These are phyloP conservation scores for Mycena metata DNA, from an alignment of 768 basidiomycete genomes.

Conservation along the genomic window DNA sequence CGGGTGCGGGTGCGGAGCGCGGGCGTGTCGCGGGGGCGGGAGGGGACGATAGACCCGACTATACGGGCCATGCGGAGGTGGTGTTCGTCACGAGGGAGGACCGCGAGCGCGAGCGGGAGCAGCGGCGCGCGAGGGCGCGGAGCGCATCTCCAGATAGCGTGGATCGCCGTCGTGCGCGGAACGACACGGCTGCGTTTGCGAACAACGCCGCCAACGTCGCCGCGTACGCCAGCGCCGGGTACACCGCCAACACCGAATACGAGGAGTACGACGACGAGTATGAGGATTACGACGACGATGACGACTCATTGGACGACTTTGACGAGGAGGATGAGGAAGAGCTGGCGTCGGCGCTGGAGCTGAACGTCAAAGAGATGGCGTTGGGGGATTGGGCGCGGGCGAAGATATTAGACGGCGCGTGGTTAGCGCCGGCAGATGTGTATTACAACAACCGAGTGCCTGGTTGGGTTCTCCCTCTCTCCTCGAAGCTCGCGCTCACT, in stretches of 20 bases:
- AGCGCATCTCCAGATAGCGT: slow-evolving; percentile 17
- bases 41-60: slow-evolving; percentile 17
- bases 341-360: slow-evolving; percentile 49
- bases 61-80: neutral
- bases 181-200: neutral
- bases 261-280: slow-evolving; percentile 19
- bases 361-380: slow-evolving; percentile 63
- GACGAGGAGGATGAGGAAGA: slow-evolving; percentile 55
- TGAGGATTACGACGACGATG: slow-evolving; percentile 57
- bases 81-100: slow-evolving; percentile 26
- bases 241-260: slow-evolving; percentile 18
- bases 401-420: slow-evolving; percentile 80
- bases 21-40: too few relatives aligned
- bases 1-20: too few relatives aligned
- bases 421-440: slow-evolving; percentile 81
- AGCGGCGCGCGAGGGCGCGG: slow-evolving; percentile 13
- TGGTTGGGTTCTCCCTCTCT: slow-evolving; percentile 35
- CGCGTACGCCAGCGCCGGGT: slow-evolving; percentile 25
- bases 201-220: slow-evolving; percentile 20
- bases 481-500: too few relatives aligned
- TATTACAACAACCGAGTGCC: slow-evolving; percentile 62
- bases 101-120: too few relatives aligned
- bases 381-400: slow-evolving; percentile 79
- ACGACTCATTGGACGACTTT: slow-evolving; percentile 48
- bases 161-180: neutral